Base-by-base conservation (phyloP, 345 rosid genomes). In the Populus euphratica region DNA sequence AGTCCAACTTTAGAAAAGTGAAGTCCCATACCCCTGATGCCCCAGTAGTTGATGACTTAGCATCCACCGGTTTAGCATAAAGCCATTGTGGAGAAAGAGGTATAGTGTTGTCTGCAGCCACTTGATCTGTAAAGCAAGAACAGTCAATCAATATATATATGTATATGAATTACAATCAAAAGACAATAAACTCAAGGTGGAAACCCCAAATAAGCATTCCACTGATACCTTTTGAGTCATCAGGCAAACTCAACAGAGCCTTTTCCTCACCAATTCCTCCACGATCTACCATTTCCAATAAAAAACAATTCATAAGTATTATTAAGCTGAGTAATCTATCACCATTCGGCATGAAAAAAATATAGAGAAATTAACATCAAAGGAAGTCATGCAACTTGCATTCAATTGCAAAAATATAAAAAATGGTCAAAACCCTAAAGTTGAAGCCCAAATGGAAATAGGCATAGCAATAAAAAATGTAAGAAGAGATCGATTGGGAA, bases 51-150 rank as follows among this genome's bases (percentile, higher is more conserved):
- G 87, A 89, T 84, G 84, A 69, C 87, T 89, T 94, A 59, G 75
- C 79, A 66, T 94, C 98, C 33, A 73, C 87, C 18, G 94, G 91
- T 77, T 91, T 94, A 21, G 90, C 77, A 86, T 92, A 94, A 52
- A 94, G 96, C 98, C 98, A 94, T 80, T 94, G 97, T 2, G 98
- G 98, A 84, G 97, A 92, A 81, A 94, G 78, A 0, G 98, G 98
- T n/a, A 94, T 92, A 88, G 89, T 91, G 88, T 81, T 92, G 68
- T 94, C 98, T 18, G 89, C 79, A 29, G 83, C 82, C 78, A 81
- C 54, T 81, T 85, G 93, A 85, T 92, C 97, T 94, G 88, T 86
- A 81, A 63, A 43, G 35, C 23, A 56, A 68, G 7, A 52, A 17
- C 20, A 36, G 69, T 25, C 33, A 44, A 54, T n/a, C 44, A 41